Evolutionary conservation across 2,329 filamentous ascomycete genomes (phyloP), one percentile per base, ranked within the genome.

Genomic region (Verticillium klebahnii): DNA sequence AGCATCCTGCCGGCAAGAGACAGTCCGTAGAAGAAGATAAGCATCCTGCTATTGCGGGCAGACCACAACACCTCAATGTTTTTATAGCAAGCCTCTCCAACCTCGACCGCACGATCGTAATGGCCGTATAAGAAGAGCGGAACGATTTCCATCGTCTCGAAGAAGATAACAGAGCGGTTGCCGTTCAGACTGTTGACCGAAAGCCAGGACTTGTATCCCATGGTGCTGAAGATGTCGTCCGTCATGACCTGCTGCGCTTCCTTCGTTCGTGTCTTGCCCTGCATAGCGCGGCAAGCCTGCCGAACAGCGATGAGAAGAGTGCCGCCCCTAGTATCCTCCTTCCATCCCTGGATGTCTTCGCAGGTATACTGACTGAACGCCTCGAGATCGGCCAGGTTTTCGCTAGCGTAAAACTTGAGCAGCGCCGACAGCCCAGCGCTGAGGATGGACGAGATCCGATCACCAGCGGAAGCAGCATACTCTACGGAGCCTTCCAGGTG

Each of bases 331-430:
- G 89, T 83, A 68, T 93, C 90, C 55, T 82, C 78, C 56, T 87
- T 79, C 90, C 90, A 93, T 58, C 89, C 86, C 1, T 85, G 85
- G 62, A 91, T 85, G 65, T 93, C 90, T 64, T 92, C 85, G 63
- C 88, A 89, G n/a, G 87, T 84, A 64, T 89, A 91, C 57, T 86
- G 83, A 67, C 89, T 89, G 70, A 87, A 91, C 0, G 82, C 82
- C 70, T 93, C 90, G 0, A 92, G 76, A 61, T 93, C 90, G 15
- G 80, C 78, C 57, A 87, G 79, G 62, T 91, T 88, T 65, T 91
- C 86, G 66, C 87, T 88, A 14, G 85, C 83, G 72, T 89, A 92
- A 61, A 93, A 84, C 66, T 85, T 87, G 68, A 89, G 84, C 65
- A 85, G 82, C 2, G 88, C 86, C 36, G 84, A 81, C 23, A 92